Evolutionary conservation across 108 stramenopile species (phyloP), one percentile per base, ranked within the genome.

Genomic region (Schizochytrium sp.): DNA sequence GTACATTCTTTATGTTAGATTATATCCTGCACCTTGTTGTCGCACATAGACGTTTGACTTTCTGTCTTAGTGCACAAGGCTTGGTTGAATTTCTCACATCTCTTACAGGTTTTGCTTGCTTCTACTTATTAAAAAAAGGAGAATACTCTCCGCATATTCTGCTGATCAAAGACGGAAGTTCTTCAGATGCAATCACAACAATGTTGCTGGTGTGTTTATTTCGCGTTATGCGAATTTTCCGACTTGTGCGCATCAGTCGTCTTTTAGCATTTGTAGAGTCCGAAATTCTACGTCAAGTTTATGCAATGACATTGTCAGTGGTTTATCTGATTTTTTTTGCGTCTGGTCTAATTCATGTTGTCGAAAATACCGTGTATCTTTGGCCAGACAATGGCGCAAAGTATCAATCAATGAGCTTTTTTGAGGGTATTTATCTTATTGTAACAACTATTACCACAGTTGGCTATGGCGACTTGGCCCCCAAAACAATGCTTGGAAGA

Each of bases 371-470:
- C 10, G 28, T 38, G 76, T 46, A 47, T 5, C 28, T 83, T 0
- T 83, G 76, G 76, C 76, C 19, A 15, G 40, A 0, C 8, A 83
- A 83, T 38, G 53, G 53, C 5, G 10, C 53, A 41, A 40, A 49
- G 55, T 55, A n/a, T 47, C 10, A 1, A 5, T 50, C 45, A 38
- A 69, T 44, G 44, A 47, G 50, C 28, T 83, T 83, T 2, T 83
- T 83, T 42, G 76, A 83, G 38, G 40, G 49, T n/a, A 83, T 47
- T 50, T 83, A 83, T 40, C 53, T 83, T 13, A 55, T 83, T 55
- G 76, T 83, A n/a, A 83, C 76, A 3, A 83, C 76, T 13, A 83
- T 83, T 83, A 83, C 76, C 10, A 83, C 76, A 47, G 88, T 88
- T 4, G 88, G 88, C 7, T 88, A 69, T 50, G 88, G 88, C 3